Conservation (phyloP, 306 rosid genomes). For the Casuarina glauca region DNA sequence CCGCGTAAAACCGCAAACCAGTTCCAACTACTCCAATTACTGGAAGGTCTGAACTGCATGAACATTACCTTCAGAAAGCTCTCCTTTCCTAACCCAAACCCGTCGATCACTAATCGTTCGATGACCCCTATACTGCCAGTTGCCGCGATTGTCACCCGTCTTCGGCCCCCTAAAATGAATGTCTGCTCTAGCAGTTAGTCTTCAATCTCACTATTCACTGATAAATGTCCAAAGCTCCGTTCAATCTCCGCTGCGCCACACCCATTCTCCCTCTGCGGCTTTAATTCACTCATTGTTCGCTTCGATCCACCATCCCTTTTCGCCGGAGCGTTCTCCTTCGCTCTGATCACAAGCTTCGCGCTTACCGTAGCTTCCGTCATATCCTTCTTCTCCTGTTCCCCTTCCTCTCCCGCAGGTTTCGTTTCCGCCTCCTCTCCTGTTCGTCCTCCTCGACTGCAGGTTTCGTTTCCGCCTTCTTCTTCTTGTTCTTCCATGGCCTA, state of each 20-base stretch:
- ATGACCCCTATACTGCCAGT: constrained; percentile 4
- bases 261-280: neutral
- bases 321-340: constrained; percentile 8
- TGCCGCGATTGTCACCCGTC: constrained; percentile 1
- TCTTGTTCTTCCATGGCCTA: neutral
- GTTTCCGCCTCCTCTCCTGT: neutral
- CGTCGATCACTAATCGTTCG: neutral
- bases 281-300: constrained; percentile 1
- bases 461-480: neutral
- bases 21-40: constrained; percentile 4
- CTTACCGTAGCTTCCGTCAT: neutral
- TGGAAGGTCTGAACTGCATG: constrained; percentile 21
- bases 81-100: constrained; percentile 69
- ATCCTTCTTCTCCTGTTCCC: neutral
- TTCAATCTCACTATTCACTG: constrained; percentile 14
- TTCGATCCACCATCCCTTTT: constrained; percentile 15
- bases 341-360: neutral
- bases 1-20: neutral
- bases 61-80: constrained; percentile 20
- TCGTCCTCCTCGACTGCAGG: neutral
- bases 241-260: constrained; percentile 24
- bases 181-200: neutral
- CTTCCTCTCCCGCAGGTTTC: constrained; percentile 3
- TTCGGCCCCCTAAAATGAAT: neutral
- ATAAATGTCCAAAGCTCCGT: constrained; percentile 27